Conservation (phyloP, 345 rosid species). For the Euclidium syriacum region DNA sequence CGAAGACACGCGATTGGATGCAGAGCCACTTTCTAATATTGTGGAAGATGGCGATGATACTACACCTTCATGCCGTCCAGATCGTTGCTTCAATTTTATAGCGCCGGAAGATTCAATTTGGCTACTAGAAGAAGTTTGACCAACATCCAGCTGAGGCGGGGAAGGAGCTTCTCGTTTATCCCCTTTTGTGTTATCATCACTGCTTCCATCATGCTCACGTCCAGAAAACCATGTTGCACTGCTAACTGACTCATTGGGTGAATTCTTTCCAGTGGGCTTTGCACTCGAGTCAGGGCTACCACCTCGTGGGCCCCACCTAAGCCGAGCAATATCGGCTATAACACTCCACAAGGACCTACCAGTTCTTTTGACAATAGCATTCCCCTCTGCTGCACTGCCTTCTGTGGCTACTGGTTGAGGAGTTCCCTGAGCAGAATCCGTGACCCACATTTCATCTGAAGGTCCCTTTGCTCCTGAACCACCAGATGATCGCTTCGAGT, state of each 20-base stretch:
- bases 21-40: conserved; percentile 37
- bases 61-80: conserved; percentile 33
- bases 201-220: conserved; percentile 61
- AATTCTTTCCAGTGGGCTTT: conserved; percentile 50
- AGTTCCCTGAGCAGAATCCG: conserved; percentile 47
- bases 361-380: conserved; percentile 46
- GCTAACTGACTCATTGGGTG: conserved; percentile 54
- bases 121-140: conserved; percentile 31
- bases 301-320: conserved; percentile 64
- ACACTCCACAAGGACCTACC: conserved; percentile 75
- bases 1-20: conserved; percentile 36
- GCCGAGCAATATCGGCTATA: conserved; percentile 56
- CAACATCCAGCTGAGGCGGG: conserved; percentile 32
- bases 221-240: conserved; percentile 88
- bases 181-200: conserved; percentile 43
- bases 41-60: conserved; percentile 29
- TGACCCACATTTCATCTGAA: conserved; percentile 86
- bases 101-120: conserved; percentile 35
- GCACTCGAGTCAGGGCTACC: conserved; percentile 50
- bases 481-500: conserved; percentile 38
- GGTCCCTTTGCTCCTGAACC: conserved; percentile 72
- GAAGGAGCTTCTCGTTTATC: conserved; percentile 42
- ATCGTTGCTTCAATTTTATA: conserved; percentile 26
- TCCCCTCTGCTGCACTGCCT: conserved; percentile 32
- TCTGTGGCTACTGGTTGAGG: conserved; percentile 39